These are phyloP conservation scores for Paratinospora sagittata DNA, from an alignment of 164 flowering plant genomes.

Conservation along the genomic window DNA sequence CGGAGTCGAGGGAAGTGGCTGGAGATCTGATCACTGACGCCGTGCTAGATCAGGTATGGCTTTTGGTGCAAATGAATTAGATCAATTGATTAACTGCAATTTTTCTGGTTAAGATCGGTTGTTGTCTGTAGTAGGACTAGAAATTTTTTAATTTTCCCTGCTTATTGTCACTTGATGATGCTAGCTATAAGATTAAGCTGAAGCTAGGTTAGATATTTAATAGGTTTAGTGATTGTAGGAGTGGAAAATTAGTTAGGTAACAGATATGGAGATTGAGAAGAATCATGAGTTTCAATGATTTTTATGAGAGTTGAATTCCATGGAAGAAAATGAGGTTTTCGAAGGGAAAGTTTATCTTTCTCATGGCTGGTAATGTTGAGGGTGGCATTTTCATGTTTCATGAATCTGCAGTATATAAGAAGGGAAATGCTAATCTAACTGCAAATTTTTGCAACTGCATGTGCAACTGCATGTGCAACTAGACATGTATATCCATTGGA, in stretches of 20 bases:
- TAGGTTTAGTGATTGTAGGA: no score
- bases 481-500: no score
- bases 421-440: no score
- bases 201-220: no score
- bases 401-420: not conserved
- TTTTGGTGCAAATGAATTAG: not conserved
- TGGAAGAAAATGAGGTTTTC: not conserved
- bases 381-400: not conserved
- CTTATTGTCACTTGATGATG: not conserved
- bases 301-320: not conserved
- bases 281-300: not conserved
- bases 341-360: no score
- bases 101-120: not conserved
- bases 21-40: constrained; percentile 79
- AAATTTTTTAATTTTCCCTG: not conserved
- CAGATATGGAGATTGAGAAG: not conserved
- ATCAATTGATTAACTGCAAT: not conserved
- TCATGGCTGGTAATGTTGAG: not conserved
- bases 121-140: not conserved
- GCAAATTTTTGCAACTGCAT: no score
- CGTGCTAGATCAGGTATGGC: constrained; percentile 90
- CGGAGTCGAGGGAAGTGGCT: constrained; percentile 90
- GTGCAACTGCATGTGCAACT: no score
- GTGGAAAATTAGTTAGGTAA: not conserved
- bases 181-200: no score